phyloP scores from a whole-genome alignment of 257 asterid genomes.

The Lycium barbarum region DNA sequence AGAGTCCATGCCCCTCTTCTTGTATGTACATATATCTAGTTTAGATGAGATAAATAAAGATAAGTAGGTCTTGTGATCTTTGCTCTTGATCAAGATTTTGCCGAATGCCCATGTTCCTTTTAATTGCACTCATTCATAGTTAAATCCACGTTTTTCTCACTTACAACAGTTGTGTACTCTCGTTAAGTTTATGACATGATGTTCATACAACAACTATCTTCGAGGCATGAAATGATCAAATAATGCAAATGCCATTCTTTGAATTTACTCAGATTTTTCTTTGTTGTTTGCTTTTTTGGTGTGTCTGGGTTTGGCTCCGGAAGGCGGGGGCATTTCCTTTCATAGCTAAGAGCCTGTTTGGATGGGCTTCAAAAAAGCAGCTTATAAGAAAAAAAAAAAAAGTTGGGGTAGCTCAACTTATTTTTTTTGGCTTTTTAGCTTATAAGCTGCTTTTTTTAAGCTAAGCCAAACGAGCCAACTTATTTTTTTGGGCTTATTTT shows the following conservation, averaged over 20 bases:
- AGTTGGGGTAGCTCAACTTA: too few relatives aligned
- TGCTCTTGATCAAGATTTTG: background rate
- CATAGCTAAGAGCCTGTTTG: too few relatives aligned
- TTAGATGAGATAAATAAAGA: conserved; percentile 7
- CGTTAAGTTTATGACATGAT: background rate
- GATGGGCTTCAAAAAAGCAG: too few relatives aligned
- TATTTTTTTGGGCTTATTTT: too few relatives aligned
- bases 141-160: background rate
- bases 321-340: too few relatives aligned
- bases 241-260: background rate
- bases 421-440: too few relatives aligned
- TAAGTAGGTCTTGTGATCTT: background rate
- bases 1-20: background rate
- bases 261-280: background rate
- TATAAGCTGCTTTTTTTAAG: too few relatives aligned
- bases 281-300: background rate
- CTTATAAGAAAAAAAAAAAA: too few relatives aligned
- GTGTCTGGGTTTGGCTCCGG: background rate
- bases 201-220: background rate
- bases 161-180: background rate
- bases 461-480: too few relatives aligned
- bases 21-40: conserved; percentile 3
- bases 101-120: background rate
- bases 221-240: background rate
- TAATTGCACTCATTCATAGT: background rate